phyloP scores from a whole-genome alignment of 306 rosid genomes.

The Quercus berberidifolia region DNA sequence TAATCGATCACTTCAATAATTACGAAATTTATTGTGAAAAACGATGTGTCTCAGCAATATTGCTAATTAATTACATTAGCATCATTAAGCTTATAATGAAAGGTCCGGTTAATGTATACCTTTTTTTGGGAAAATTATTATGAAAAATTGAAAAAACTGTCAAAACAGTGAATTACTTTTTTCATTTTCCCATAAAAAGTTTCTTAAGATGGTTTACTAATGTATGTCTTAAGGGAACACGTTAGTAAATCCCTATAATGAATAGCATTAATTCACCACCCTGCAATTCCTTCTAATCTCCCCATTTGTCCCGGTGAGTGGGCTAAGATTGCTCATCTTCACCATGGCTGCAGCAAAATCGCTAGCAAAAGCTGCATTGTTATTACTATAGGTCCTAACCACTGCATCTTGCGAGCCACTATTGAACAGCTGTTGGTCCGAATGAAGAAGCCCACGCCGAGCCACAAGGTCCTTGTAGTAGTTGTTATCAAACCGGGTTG shows the following conservation, averaged over 20 bases:
- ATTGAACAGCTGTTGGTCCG: slow-evolving; percentile 76
- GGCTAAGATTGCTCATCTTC: slow-evolving; percentile 56
- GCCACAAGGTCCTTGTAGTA: slow-evolving; percentile 48
- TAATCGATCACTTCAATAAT: too few relatives aligned
- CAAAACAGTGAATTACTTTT: too few relatives aligned
- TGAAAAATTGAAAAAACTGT: too few relatives aligned
- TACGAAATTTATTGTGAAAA: too few relatives aligned
- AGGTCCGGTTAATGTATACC: too few relatives aligned
- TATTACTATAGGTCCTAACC: slow-evolving; percentile 48
- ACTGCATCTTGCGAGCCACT: slow-evolving; percentile 51
- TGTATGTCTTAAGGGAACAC: too few relatives aligned
- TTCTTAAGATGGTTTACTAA: too few relatives aligned
- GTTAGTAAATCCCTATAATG: not conserved
- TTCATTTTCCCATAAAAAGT: too few relatives aligned
- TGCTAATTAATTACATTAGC: too few relatives aligned
- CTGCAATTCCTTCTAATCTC: slow-evolving; percentile 71
- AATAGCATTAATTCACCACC: slow-evolving; percentile 39
- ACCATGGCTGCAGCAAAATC: slow-evolving; percentile 78
- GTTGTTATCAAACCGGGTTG: slow-evolving; percentile 43
- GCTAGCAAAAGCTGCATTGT: slow-evolving; percentile 17
- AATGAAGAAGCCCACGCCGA: slow-evolving; percentile 60
- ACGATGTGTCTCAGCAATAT: too few relatives aligned
- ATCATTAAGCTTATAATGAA: not conserved
- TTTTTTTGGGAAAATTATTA: too few relatives aligned
- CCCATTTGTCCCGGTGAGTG: slow-evolving; percentile 58